phyloP scores from a whole-genome alignment of 345 rosid species.

The Hibiscus tridactylites region DNA sequence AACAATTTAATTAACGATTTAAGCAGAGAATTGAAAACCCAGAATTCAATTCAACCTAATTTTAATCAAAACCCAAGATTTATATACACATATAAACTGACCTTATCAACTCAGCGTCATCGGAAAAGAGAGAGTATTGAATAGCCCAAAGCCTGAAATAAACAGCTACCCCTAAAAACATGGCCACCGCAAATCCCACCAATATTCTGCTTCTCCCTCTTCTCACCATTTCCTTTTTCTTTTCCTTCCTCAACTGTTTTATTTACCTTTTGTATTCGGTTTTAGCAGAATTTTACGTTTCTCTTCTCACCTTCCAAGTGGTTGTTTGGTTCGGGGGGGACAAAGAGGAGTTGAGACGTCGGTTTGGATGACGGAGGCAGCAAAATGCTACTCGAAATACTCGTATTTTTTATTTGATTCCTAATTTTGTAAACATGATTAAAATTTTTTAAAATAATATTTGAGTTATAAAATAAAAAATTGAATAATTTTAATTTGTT shows the following conservation, averaged over 20 bases:
- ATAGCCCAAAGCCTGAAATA: conserved; percentile 58
- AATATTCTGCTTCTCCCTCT: conserved; percentile 29
- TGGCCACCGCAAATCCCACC: conserved; percentile 33
- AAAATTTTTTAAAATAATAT: too few species aligned
- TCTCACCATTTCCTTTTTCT: conserved; percentile 16
- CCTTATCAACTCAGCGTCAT: conserved; percentile 51
- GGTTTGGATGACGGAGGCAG: too few species aligned
- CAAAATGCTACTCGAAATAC: too few species aligned
- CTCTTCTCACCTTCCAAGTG: background rate
- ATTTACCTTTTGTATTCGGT: background rate
- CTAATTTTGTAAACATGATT: too few species aligned
- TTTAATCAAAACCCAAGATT: background rate
- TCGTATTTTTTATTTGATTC: too few species aligned
- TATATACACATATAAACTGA: background rate
- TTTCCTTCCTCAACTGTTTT: background rate
- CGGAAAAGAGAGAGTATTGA: conserved; percentile 47
- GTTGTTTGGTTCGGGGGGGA: background rate
- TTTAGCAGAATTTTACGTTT: background rate
- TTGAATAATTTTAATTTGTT: too few species aligned
- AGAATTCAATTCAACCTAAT: background rate
- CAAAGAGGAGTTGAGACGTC: too few species aligned
- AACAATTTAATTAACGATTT: background rate
- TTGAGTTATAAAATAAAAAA: too few species aligned
- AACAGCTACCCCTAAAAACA: conserved; percentile 47
- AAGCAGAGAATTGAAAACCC: background rate